A percentile compares a stretch with the other conserved stretches of the same genome.
Evolutionary conservation across 179 eudicot species (phyloP).

Genomic region (Spergularia azorica): DNA sequence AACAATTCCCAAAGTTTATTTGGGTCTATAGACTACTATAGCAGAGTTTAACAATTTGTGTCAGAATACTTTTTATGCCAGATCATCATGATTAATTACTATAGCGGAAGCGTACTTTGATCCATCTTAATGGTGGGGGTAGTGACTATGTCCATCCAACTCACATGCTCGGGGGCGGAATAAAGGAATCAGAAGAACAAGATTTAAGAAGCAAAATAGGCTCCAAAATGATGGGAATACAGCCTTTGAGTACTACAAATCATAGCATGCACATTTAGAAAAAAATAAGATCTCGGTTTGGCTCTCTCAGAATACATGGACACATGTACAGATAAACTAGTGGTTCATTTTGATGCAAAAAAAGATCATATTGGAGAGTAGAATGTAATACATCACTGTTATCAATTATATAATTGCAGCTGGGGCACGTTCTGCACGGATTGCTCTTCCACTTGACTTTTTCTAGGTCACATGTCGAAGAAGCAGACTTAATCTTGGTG

Average conservation of each 20-base stretch:
- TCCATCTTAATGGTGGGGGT: too few species aligned
- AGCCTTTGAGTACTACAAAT: too few species aligned
- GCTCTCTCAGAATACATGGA: background rate
- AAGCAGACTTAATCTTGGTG: conserved; percentile 79
- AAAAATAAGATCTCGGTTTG: background rate
- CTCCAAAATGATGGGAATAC: too few species aligned
- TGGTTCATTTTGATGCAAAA: conserved; percentile 1
- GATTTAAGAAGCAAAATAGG: too few species aligned
- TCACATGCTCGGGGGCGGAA: background rate
- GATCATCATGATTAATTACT: too few species aligned
- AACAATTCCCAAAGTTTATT: too few species aligned
- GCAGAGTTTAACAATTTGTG: too few species aligned
- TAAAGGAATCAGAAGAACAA: background rate
- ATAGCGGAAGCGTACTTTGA: too few species aligned
- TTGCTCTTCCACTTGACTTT: conserved; percentile 74
- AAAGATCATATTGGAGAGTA: conserved; percentile 11
- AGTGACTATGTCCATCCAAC: too few species aligned
- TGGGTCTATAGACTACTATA: too few species aligned
- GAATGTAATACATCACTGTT: conserved; percentile 64
- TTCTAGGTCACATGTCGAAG: conserved; percentile 52
- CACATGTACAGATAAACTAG: background rate
- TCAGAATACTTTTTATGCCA: too few species aligned
- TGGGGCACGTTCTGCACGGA: conserved; percentile 85
- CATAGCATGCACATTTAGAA: background rate
- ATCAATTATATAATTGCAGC: conserved; percentile 69